Evolutionary conservation across 257 asterid genomes (phyloP), one percentile per base, ranked within the genome.

Genomic region (Solanum dulcamara): DNA sequence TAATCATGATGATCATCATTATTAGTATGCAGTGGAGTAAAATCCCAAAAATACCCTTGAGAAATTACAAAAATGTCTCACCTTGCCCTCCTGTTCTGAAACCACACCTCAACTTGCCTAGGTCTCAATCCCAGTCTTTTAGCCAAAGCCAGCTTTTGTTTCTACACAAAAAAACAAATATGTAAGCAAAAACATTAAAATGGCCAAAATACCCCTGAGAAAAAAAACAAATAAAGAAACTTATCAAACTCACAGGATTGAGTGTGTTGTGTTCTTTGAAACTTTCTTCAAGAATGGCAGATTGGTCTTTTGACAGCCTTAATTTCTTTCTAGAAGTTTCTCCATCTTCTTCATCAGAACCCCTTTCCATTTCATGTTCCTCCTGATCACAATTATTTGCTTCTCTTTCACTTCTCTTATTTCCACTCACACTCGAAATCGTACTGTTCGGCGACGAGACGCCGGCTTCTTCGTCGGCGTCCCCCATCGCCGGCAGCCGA

Each of bases 21-120:
- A 4, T 79, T 15, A 26, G 15, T 1, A 68, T 18, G 9, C n/a
- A 77, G 59, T 40, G 1, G 13, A 38, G 7, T 32, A 12, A 79
- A 87, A 30, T 53, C 37, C 33, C 85, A 42, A 3, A 68, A 84
- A 62, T 59, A 48, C 86, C 84, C 86, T 37, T 0, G 8, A 15
- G 7, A 32, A 81, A 37, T 20, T 2, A 53, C 15, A 6, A n/a
- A 37, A 80, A 32, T 32, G 2, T 42, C 92, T 87, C 81, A 94
- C 98, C 98, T 93, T 48, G 98, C 98, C 79, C 98, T 92, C 38
- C 98, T 86, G 87, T 95, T 95, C 88, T 95, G 98, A 72, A 95
- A 95, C 98, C 98, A 95, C 48, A 95, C 98, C 87, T 95, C 98
- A 22, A 95, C 97, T 80, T 95, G 98, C 72, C 98, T 88, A 4